Percentiles rank a stretch among this genome's conserved stretches.
These are phyloP conservation scores for Rhynchosporium graminicola DNA, from an alignment of 2,329 filamentous ascomycete species.

Conservation along the genomic window DNA sequence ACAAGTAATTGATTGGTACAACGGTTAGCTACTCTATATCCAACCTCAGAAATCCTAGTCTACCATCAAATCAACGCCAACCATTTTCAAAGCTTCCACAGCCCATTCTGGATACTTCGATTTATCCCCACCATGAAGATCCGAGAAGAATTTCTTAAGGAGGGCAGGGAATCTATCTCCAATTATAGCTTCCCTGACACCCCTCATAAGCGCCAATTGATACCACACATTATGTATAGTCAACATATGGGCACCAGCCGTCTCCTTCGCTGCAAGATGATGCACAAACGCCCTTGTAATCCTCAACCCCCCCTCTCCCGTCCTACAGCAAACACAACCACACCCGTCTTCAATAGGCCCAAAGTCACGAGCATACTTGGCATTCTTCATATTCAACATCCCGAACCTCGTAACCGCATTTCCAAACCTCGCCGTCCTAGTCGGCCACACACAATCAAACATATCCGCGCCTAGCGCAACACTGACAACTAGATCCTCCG, in stretches of 20 bases:
- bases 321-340: slow-evolving; percentile 74
- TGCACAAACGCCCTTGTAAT: slow-evolving; percentile 88
- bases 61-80: slow-evolving; percentile 73
- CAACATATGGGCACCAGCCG: slow-evolving; percentile 78
- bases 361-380: slow-evolving; percentile 77
- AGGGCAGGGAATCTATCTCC: slow-evolving; percentile 80
- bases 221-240: slow-evolving; percentile 98
- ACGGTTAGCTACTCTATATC: slow-evolving; percentile 27
- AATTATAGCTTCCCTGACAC: slow-evolving; percentile 74
- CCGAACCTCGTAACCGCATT: slow-evolving; percentile 85
- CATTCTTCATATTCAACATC: slow-evolving; percentile 80
- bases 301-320: slow-evolving; percentile 69
- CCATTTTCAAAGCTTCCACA: slow-evolving; percentile 71
- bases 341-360: slow-evolving; percentile 81
- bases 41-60: slow-evolving; percentile 19
- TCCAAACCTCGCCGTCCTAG: slow-evolving; percentile 90
- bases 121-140: slow-evolving; percentile 65
- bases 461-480: slow-evolving; percentile 95
- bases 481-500: slow-evolving; percentile 91
- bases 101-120: slow-evolving; percentile 79
- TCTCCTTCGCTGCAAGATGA: slow-evolving; percentile 92
- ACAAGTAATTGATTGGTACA: slow-evolving; percentile 3
- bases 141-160: slow-evolving; percentile 73
- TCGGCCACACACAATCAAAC: slow-evolving; percentile 99
- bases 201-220: slow-evolving; percentile 79